Evolutionary conservation across 441 rosid genomes (phyloP), one percentile per base, ranked within the genome.

Genomic region (Erysimum cheiri): DNA sequence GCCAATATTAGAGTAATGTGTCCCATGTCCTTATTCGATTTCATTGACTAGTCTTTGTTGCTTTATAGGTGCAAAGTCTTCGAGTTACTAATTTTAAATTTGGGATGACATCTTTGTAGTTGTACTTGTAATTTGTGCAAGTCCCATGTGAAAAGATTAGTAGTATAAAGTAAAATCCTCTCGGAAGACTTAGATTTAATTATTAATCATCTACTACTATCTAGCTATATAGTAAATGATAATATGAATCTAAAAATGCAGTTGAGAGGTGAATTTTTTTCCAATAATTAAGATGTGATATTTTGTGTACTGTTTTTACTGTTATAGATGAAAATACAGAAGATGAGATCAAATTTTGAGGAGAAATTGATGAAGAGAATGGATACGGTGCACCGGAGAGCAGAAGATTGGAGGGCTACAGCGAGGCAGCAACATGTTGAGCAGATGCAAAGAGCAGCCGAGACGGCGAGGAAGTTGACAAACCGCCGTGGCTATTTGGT

Each of bases 311-410:
- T 22, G 2, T 60, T 2, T 19, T 63, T 0, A 14, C 14, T 64
- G 29, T 58, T 44, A 37, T 66, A 93, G 98, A 89, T 91, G 74
- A 93, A 89, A 82, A 89, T 93, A 69, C 93, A 89, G 39, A 91
- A 78, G 82, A 89, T 91, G 97, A 91, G 93, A 78, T 85, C 97
- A 22, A 85, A 83, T 65, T 58, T 87, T 4, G 98, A 94, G 64
- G 96, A 91, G 79, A 91, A 94, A 80, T 31, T 89, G 74, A 89
- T 93, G 98, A 93, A 83, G 81, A 87, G 93, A 74, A 91, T 91
- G 96, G 83, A 85, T 10, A 33, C 58, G 22, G 98, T 89, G 55
- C 91, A 86, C 37, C 73, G 84, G 71, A 88, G 81, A 73, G 92
- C 97, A 0, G 93, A 91, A 75, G 96, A 93, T 44, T 85, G 86